Percentiles rank a stretch among this genome's conserved stretches.
These are phyloP conservation scores for Hirschioporus abietinus DNA, from an alignment of 768 basidiomycete species.

Conservation along the genomic window DNA sequence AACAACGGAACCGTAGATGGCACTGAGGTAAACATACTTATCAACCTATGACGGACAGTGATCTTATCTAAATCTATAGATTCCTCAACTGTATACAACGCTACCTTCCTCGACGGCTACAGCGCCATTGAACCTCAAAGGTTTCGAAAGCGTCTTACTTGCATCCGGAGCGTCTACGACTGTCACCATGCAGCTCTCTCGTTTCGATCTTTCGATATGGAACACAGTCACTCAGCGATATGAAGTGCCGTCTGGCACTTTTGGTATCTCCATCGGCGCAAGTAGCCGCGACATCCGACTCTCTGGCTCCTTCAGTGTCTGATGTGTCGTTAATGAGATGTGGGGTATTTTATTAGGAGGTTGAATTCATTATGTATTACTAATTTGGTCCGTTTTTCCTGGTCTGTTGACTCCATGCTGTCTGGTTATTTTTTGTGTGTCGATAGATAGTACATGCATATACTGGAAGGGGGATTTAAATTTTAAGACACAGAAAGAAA, in stretches of 20 bases:
- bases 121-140: conserved; percentile 48
- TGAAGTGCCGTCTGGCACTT: conserved; percentile 29
- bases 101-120: conserved; percentile 42
- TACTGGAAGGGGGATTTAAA: too few relatives aligned
- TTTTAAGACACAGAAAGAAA: too few relatives aligned
- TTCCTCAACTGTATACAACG: conserved; percentile 51
- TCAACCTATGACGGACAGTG: background rate
- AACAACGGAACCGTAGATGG: conserved; percentile 53
- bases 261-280: conserved; percentile 25
- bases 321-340: conserved; percentile 21
- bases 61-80: conserved; percentile 23
- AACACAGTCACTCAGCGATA: conserved; percentile 36
- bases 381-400: background rate
- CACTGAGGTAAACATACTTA: conserved; percentile 35
- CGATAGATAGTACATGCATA: background rate
- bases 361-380: conserved; percentile 31
- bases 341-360: conserved; percentile 43
- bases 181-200: conserved; percentile 26
- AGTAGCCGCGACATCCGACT: conserved; percentile 17
- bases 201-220: conserved; percentile 31
- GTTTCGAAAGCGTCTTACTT: conserved; percentile 44
- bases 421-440: background rate
- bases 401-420: background rate
- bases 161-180: conserved; percentile 20
- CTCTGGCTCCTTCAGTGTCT: conserved; percentile 6